Percentiles rank a stretch among this genome's conserved stretches.
These are phyloP conservation scores for Pontederia paniculata DNA, from an alignment of 176 grass and related monocot species.

Conservation along the genomic window DNA sequence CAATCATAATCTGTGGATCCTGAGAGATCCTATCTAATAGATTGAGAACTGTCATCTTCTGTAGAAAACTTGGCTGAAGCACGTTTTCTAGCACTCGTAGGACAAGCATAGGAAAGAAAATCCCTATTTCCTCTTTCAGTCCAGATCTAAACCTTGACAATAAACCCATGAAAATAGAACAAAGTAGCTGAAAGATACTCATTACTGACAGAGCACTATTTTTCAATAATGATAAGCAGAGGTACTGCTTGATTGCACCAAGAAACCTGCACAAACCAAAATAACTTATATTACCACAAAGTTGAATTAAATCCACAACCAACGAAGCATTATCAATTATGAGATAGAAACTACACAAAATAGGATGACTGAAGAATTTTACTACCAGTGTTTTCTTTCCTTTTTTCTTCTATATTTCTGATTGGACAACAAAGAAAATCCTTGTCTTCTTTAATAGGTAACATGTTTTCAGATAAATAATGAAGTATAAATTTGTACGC, in stretches of 20 bases:
- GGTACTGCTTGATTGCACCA: constrained; percentile 87
- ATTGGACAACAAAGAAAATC: no score
- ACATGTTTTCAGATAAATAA: no score
- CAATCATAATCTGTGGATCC: constrained; percentile 76
- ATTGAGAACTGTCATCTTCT: constrained; percentile 95
- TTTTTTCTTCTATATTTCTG: no score
- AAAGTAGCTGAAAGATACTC: constrained; percentile 91
- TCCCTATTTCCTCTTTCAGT: constrained; percentile 95
- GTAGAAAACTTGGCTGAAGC: constrained; percentile 85
- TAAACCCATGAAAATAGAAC: constrained; percentile 80
- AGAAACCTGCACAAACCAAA: constrained; percentile 54
- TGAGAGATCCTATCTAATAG: constrained; percentile 78
- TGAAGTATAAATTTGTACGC: no score
- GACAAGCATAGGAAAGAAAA: constrained; percentile 98
- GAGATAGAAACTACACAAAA: not conserved
- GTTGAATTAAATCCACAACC: not conserved
- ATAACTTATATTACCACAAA: not conserved
- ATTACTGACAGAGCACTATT: constrained; percentile 87
- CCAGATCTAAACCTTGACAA: constrained; percentile 74
- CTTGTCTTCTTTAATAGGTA: no score
- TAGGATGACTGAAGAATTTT: no score
- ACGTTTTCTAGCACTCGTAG: constrained; percentile 91
- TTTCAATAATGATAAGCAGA: constrained; percentile 96
- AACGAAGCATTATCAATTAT: not conserved
- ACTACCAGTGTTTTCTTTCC: no score